These are phyloP conservation scores for Agaricus sinodeliciosus DNA, from an alignment of 768 basidiomycete genomes.

Conservation along the genomic window DNA sequence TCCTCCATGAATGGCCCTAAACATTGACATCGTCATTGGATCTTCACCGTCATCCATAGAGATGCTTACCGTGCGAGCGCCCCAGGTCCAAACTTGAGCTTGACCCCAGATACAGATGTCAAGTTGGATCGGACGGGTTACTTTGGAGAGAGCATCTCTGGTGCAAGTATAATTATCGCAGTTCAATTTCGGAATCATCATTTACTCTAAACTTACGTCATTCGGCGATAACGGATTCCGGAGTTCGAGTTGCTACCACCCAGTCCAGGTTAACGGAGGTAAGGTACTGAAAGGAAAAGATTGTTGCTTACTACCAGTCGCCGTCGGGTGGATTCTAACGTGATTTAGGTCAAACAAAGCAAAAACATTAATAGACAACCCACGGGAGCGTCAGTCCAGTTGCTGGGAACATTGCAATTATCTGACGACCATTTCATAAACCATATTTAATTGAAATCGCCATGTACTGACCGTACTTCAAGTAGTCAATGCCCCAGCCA, in stretches of 20 bases:
- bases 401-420: slow-evolving; percentile 46
- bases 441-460: not conserved
- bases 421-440: slow-evolving; percentile 22
- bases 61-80: slow-evolving; percentile 36
- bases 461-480: slow-evolving; percentile 42
- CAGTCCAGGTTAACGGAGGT: not conserved
- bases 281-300: too few species aligned
- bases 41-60: not conserved
- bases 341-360: not conserved
- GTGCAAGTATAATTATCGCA: not conserved
- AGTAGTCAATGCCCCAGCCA: slow-evolving; percentile 50
- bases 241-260: slow-evolving; percentile 44
- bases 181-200: not conserved
- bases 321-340: slow-evolving; percentile 26
- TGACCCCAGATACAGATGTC: slow-evolving; percentile 50
- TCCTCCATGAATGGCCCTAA: slow-evolving; percentile 49
- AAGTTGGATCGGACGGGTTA: slow-evolving; percentile 40
- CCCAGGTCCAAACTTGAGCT: slow-evolving; percentile 52
- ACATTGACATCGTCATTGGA: not conserved
- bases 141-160: slow-evolving; percentile 38
- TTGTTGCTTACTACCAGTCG: slow-evolving; percentile 42
- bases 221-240: slow-evolving; percentile 48
- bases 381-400: slow-evolving; percentile 40
- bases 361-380: slow-evolving; percentile 8
- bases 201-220: slow-evolving; percentile 32